Conservation (phyloP, 139 green algal species). For the Tetradesmus lagerheimii region DNA sequence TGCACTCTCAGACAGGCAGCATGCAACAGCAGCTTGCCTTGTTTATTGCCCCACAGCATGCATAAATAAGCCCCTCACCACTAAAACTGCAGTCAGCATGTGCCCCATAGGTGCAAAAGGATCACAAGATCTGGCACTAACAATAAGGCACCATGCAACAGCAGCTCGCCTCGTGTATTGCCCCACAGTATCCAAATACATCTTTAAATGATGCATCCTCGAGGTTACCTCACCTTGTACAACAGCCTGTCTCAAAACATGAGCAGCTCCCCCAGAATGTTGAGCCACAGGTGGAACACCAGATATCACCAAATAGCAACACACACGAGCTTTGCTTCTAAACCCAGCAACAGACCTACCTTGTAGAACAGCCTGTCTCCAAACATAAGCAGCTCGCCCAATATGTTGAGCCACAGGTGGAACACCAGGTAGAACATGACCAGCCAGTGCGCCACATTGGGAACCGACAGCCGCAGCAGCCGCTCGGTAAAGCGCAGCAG, state of each 20-base stretch:
- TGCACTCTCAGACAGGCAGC: no score
- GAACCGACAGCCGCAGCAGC: slow-evolving; percentile 92
- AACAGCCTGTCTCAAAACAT: slow-evolving; percentile 95
- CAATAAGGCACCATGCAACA: neutral
- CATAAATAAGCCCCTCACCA: no score
- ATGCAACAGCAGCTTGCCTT: no score
- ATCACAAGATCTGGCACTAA: no score
- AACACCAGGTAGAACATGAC: slow-evolving; percentile 93
- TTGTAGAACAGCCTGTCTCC: slow-evolving; percentile 97
- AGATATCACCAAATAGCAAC: no score
- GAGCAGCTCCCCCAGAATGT: slow-evolving; percentile 91
- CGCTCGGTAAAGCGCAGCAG: slow-evolving; percentile 80
- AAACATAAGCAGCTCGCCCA: slow-evolving; percentile 91
- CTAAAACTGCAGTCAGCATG: neutral
- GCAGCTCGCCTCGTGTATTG: neutral
- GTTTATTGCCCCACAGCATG: no score
- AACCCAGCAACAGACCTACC: slow-evolving; percentile 13
- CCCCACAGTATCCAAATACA: no score
- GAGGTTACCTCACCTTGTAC: no score
- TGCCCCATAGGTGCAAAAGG: no score
- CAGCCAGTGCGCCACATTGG: slow-evolving; percentile 70
- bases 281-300: slow-evolving; percentile 94
- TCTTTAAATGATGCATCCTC: no score
- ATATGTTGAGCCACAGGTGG: slow-evolving; percentile 94
- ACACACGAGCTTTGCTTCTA: no score